Conservation (phyloP, 148 eudicot species). For the Rhododendron kiyosumense region DNA sequence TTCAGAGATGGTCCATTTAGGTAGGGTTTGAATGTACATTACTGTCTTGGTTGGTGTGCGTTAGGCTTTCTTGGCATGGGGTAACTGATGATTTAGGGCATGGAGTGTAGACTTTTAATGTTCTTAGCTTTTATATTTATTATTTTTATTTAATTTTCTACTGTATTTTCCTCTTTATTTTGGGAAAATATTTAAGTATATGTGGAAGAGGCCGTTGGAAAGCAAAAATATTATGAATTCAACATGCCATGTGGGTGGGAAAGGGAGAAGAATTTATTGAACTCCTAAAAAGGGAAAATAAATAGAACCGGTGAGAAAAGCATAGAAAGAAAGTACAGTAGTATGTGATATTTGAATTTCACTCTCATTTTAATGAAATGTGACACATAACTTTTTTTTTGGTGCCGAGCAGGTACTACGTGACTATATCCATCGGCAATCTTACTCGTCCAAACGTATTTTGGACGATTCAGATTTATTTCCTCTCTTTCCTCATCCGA, state of each 20-base stretch:
- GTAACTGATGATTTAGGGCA: not conserved
- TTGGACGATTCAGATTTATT: too few relatives aligned
- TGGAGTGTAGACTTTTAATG: not conserved
- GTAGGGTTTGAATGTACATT: conserved; percentile 10
- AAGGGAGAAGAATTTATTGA: not conserved
- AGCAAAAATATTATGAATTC: not conserved
- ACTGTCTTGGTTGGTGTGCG: conserved; percentile 18
- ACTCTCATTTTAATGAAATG: too few relatives aligned
- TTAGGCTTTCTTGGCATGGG: conserved; percentile 10
- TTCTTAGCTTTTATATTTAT: not conserved
- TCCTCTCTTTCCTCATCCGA: too few relatives aligned
- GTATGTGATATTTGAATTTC: too few relatives aligned
- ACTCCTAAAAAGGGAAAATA: not conserved
- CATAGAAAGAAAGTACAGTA: too few relatives aligned
- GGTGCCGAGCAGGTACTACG: too few relatives aligned
- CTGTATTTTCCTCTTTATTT: not conserved
- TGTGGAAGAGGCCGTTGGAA: not conserved
- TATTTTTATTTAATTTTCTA: not conserved
- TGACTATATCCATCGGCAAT: too few relatives aligned
- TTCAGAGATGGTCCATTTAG: conserved; percentile 2
- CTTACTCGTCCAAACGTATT: too few relatives aligned
- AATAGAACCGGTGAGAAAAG: not conserved
- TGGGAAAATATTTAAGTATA: not conserved
- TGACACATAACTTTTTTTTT: too few relatives aligned
- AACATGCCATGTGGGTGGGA: conserved; percentile 1